These are phyloP conservation scores for Tetracladium marchalianum DNA, from an alignment of 495 filamentous ascomycete genomes.

Conservation along the genomic window DNA sequence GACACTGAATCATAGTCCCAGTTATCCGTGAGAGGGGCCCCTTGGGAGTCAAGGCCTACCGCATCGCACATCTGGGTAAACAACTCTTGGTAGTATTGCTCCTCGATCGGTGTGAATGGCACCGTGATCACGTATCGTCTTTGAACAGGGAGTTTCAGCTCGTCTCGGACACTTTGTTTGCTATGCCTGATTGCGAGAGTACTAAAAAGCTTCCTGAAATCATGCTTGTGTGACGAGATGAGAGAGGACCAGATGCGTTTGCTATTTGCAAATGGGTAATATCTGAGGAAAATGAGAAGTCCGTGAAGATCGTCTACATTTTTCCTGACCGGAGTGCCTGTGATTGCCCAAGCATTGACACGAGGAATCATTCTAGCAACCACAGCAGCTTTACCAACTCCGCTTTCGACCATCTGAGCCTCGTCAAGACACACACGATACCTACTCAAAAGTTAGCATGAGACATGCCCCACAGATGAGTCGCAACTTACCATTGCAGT, in stretches of 20 bases:
- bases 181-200: constrained; percentile 72
- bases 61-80: constrained; percentile 63
- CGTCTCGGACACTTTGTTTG: constrained; percentile 66
- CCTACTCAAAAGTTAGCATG: constrained; percentile 21
- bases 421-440: constrained; percentile 88
- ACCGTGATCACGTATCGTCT: constrained; percentile 79
- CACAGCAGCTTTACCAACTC: constrained; percentile 71
- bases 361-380: constrained; percentile 74
- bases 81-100: constrained; percentile 70
- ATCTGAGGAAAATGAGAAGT: constrained; percentile 70
- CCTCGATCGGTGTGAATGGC: constrained; percentile 79
- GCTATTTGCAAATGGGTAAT: constrained; percentile 59
- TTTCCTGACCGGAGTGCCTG: constrained; percentile 80
- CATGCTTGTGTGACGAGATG: constrained; percentile 42
- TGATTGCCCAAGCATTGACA: constrained; percentile 84
- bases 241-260: constrained; percentile 58
- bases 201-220: constrained; percentile 57
- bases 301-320: constrained; percentile 58
- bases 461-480: no score
- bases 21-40: constrained; percentile 44
- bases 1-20: constrained; percentile 50
- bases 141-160: constrained; percentile 65
- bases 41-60: constrained; percentile 53
- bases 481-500: constrained; percentile 51
- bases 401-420: constrained; percentile 90